Conservation (phyloP, 2,329 filamentous ascomycete genomes). For the Aureobasidium subglaciale region DNA sequence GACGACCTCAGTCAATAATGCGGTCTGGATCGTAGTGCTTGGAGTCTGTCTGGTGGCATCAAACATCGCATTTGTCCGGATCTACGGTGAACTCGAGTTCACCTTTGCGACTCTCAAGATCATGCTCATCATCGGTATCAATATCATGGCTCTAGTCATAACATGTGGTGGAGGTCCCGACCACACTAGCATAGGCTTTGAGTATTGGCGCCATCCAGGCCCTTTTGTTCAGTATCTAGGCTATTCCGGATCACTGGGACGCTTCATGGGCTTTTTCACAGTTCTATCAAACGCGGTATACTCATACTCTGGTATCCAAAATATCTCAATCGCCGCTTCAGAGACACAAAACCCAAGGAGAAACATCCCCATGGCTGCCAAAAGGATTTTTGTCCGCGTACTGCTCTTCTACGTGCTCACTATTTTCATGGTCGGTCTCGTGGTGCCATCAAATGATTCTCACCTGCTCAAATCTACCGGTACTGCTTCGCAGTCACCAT, state of each 20-base stretch:
- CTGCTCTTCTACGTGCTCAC: conserved; percentile 47
- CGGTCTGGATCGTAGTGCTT: conserved; percentile 49
- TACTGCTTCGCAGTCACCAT: conserved; percentile 47
- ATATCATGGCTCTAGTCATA: conserved; percentile 20
- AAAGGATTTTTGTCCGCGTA: conserved; percentile 52
- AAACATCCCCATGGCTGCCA: conserved; percentile 50
- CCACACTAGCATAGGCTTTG: conserved; percentile 18
- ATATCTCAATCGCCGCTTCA: conserved; percentile 21
- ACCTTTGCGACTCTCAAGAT: conserved; percentile 19
- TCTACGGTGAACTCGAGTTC: conserved; percentile 21
- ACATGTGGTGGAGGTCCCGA: conserved; percentile 19
- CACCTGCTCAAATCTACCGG: conserved; percentile 44
- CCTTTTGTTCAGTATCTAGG: conserved; percentile 20
- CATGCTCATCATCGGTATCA: conserved; percentile 20
- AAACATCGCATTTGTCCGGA: conserved; percentile 52
- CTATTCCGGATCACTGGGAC: conserved; percentile 16
- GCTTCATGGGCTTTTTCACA: conserved; percentile 19
- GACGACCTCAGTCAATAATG: conserved; percentile 21
- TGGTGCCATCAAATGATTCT: conserved; percentile 46
- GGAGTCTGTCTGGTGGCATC: conserved; percentile 52
- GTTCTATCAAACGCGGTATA: conserved; percentile 18
- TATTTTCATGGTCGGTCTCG: conserved; percentile 51
- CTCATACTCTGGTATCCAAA: conserved; percentile 21
- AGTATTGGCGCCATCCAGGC: conserved; percentile 18
- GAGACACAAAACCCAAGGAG: conserved; percentile 14